These are phyloP conservation scores for Starmerella khaoyaiensis DNA, from an alignment of 805 yeast species.

Conservation along the genomic window DNA sequence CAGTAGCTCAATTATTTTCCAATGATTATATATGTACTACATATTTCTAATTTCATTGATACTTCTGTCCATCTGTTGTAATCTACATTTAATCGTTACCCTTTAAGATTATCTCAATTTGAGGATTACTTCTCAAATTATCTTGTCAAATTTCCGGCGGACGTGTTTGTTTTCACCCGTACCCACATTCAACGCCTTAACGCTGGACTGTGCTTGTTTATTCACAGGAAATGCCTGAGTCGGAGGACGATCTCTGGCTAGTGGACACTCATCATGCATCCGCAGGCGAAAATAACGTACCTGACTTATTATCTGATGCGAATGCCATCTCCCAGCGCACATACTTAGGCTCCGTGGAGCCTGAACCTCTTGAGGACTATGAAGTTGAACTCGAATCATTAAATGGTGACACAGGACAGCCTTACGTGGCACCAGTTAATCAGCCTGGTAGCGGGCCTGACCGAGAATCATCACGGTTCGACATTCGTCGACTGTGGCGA, in stretches of 20 bases:
- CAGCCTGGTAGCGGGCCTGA: not conserved
- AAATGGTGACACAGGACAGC: slow-evolving; percentile 12
- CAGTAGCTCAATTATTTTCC: too few relatives aligned
- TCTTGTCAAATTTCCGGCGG: too few relatives aligned
- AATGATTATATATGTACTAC: too few relatives aligned
- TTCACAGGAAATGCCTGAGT: slow-evolving; percentile 6
- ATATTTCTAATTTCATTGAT: too few relatives aligned
- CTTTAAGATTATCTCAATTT: too few relatives aligned
- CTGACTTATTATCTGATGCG: slow-evolving; percentile 1
- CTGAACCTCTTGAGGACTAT: not conserved
- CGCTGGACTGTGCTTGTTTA: too few relatives aligned
- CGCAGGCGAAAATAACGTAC: not conserved
- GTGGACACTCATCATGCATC: slow-evolving; percentile 11
- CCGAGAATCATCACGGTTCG: slow-evolving; percentile 22
- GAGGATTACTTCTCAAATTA: too few relatives aligned
- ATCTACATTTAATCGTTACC: too few relatives aligned
- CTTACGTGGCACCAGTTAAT: not conserved
- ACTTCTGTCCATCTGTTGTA: too few relatives aligned
- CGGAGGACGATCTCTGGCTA: slow-evolving; percentile 22
- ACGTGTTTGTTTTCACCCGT: too few relatives aligned
- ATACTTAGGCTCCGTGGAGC: not conserved
- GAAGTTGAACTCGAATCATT: slow-evolving; percentile 19
- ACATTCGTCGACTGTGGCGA: slow-evolving; percentile 26
- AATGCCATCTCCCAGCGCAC: not conserved
- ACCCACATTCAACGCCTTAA: too few relatives aligned